Evolutionary conservation across 2,329 filamentous ascomycete species (phyloP).

Genomic region (Diaporthe amygdali): DNA sequence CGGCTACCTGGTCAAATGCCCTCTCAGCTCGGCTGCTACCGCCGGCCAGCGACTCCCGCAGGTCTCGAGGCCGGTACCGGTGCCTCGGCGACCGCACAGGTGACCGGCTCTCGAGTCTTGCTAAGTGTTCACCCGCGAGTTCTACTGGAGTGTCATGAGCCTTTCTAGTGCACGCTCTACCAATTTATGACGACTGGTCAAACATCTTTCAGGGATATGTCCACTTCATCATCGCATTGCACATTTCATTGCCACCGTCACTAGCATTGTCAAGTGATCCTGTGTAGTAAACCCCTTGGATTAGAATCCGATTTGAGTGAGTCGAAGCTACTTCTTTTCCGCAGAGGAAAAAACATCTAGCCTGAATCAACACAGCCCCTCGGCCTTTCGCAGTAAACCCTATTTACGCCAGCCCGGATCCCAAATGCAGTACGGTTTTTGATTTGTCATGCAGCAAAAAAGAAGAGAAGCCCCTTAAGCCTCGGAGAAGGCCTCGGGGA

Average conservation of each 20-base stretch:
- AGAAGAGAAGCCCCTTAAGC: constrained; percentile 48
- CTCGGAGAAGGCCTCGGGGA: constrained; percentile 87
- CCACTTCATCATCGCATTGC: neutral
- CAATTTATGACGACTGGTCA: neutral
- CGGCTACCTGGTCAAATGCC: neutral
- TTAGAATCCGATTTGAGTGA: constrained; percentile 26
- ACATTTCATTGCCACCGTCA: constrained; percentile 4
- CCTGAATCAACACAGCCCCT: constrained; percentile 20
- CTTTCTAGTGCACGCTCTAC: neutral
- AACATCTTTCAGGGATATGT: neutral
- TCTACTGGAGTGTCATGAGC: neutral
- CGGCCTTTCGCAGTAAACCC: constrained; percentile 26
- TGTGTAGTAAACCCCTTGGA: constrained; percentile 17
- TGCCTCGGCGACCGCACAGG: constrained; percentile 5
- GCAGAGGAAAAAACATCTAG: constrained; percentile 11
- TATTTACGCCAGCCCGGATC: constrained; percentile 50
- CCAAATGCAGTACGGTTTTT: constrained; percentile 39
- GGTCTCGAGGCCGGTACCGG: constrained; percentile 10
- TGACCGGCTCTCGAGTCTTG: neutral
- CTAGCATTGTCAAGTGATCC: neutral
- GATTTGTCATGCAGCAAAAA: constrained; percentile 29
- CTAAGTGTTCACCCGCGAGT: neutral
- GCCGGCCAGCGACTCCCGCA: neutral
- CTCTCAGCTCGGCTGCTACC: neutral
- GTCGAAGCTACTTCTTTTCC: constrained; percentile 24